Evolutionary conservation across 2,329 filamentous ascomycete genomes (phyloP).

Genomic region (Aspergillus bombycis): DNA sequence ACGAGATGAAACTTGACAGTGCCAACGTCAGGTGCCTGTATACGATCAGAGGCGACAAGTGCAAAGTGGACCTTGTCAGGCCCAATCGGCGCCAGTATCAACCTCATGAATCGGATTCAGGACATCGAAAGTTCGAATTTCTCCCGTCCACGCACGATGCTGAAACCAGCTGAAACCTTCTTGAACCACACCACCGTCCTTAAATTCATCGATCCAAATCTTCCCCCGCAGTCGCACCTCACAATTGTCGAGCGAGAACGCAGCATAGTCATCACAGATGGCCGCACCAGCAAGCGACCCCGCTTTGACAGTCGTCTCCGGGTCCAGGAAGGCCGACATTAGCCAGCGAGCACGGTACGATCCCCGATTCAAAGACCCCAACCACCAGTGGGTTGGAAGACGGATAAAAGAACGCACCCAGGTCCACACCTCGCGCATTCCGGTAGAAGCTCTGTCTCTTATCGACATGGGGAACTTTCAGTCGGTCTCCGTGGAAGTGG

Average conservation of each 20-base stretch:
- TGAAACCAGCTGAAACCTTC: background rate
- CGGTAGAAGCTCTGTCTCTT: background rate
- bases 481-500: background rate
- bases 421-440: background rate
- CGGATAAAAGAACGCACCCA: background rate
- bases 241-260: background rate
- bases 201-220: background rate
- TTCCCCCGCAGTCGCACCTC: background rate
- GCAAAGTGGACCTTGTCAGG: background rate
- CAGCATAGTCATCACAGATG: background rate
- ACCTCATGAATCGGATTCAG: background rate
- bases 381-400: background rate
- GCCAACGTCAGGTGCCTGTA: background rate
- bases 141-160: background rate
- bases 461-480: background rate
- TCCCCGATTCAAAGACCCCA: background rate
- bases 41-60: background rate
- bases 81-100: background rate
- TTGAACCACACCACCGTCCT: background rate
- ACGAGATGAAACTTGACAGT: no score
- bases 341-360: background rate
- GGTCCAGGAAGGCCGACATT: background rate
- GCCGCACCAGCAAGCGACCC: background rate
- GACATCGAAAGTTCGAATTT: background rate
- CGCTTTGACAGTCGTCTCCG: background rate